These are phyloP conservation scores for Lichtheimia hyalospora DNA, from an alignment of 371 early-diverging fungal genomes.

Conservation along the genomic window DNA sequence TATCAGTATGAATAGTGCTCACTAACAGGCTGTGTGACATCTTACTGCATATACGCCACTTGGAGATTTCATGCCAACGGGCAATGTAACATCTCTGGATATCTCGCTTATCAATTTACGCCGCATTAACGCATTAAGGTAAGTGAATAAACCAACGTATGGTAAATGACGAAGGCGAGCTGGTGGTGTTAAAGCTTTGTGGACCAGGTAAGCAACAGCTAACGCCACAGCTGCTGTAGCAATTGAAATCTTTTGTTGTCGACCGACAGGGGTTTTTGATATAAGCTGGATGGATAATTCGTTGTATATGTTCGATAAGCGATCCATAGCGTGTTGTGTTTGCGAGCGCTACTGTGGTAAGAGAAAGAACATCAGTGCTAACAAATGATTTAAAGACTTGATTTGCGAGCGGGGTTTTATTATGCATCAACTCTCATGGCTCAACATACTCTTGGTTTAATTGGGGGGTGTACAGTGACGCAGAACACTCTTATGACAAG, in stretches of 20 bases:
- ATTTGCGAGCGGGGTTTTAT: too few species aligned
- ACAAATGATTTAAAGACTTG: too few species aligned
- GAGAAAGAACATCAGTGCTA: too few species aligned
- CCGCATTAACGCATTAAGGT: background rate
- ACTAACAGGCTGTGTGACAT: too few species aligned
- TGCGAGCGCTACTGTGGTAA: too few species aligned
- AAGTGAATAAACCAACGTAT: constrained; percentile 9
- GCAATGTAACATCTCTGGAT: constrained; percentile 1
- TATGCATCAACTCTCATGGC: too few species aligned
- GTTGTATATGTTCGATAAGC: background rate
- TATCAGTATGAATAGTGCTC: too few species aligned
- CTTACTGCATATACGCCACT: constrained; percentile 12
- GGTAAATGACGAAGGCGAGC: constrained; percentile 19
- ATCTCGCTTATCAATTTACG: constrained; percentile 3
- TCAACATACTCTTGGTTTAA: too few species aligned
- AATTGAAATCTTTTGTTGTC: background rate
- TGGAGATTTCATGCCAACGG: background rate
- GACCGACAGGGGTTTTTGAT: background rate
- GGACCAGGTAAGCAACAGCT: constrained; percentile 19
- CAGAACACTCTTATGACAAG: too few species aligned
- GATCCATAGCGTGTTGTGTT: background rate
- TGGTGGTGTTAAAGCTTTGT: constrained; percentile 26
- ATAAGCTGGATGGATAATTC: constrained; percentile 4
- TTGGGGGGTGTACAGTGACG: too few species aligned
- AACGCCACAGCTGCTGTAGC: constrained; percentile 5